Base-by-base conservation (phyloP, 768 basidiomycete genomes). In the Lepiota subincarnata region DNA sequence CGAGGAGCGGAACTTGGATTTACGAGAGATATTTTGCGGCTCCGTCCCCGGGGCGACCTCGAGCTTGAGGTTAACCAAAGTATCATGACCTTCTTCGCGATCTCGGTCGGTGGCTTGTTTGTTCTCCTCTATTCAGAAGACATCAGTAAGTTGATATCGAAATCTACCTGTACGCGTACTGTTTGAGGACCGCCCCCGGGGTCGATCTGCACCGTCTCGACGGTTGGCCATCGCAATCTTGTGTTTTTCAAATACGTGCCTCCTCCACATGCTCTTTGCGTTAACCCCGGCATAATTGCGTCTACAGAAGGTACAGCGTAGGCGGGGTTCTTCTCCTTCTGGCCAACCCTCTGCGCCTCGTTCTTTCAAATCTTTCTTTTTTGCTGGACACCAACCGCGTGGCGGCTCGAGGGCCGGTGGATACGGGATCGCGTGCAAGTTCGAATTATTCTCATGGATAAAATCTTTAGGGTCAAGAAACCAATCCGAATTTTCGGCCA, bases 181-280 rank as follows among this genome's bases (percentile, higher is more conserved):
- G 57, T 79, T 83, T 43, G 83, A 76, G 14, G 77, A 75, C 38
- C 87, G 80, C 28, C 83, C 81, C 31, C 87, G 79, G 55, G 77
- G 78, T 44, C 81, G 77, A 45, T 88, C 86, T 45, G 73, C 73
- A 46, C 76, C 82, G 58, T 89, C 90, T 49, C 90, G 82, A 28
- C 90, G 78, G 61, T 92, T 92, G 35, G 88, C 78, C 90, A 92
- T 92, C 36, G 89, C 87, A 62, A 92, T 88, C 68, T 89, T 91
- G 66, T 92, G 89, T 64, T 92, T 91, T 69, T 92, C 90, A 57
- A 86, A 90, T 26, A 92, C 89, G 66, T 92, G 89, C 43, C 89
- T 77, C 55, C 89, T 73, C 89, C 89, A 92, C 89, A 92, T 92
- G 63, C 89, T 91, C 69, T 92, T 91, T 5, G 89, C 90, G 64